These are phyloP conservation scores for Flaveria bidentis DNA, from an alignment of 129 eudicot species.

Conservation along the genomic window DNA sequence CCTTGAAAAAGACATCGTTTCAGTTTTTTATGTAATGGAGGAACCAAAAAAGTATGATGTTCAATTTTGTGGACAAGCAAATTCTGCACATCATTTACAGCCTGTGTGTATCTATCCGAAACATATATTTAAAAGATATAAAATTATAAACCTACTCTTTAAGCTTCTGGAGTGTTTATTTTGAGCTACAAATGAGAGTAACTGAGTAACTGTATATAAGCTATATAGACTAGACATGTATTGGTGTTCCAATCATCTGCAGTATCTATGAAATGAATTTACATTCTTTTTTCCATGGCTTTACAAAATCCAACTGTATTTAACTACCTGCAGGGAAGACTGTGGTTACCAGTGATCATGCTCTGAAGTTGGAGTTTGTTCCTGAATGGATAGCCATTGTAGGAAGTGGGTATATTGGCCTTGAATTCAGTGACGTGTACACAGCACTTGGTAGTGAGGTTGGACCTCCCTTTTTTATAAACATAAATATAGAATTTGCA, in stretches of 20 bases:
- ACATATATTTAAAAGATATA: neutral
- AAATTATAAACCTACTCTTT: neutral
- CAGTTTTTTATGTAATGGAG: neutral
- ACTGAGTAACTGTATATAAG: neutral
- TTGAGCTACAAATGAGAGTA: neutral
- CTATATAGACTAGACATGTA: neutral
- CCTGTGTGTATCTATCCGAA: neutral
- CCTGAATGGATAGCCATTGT: conserved; percentile 85
- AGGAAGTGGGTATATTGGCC: conserved; percentile 84
- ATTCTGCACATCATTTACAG: neutral
- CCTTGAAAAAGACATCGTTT: neutral
- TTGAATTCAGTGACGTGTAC: conserved; percentile 94
- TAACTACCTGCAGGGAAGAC: conserved; percentile 64
- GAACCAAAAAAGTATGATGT: neutral
- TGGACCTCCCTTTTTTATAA: conserved; percentile 20
- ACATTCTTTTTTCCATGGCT: conserved; percentile 5
- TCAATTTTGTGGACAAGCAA: neutral
- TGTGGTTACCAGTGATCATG: conserved; percentile 93
- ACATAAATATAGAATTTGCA: neutral
- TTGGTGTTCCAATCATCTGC: neutral
- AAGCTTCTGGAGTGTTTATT: neutral
- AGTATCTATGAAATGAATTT: conserved; percentile 18
- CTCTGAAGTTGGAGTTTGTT: conserved; percentile 67
- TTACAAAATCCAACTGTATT: conserved; percentile 4
- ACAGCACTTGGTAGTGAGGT: conserved; percentile 99